Evolutionary conservation across 345 rosid species (phyloP).

Genomic region (Orychophragmus violaceus): DNA sequence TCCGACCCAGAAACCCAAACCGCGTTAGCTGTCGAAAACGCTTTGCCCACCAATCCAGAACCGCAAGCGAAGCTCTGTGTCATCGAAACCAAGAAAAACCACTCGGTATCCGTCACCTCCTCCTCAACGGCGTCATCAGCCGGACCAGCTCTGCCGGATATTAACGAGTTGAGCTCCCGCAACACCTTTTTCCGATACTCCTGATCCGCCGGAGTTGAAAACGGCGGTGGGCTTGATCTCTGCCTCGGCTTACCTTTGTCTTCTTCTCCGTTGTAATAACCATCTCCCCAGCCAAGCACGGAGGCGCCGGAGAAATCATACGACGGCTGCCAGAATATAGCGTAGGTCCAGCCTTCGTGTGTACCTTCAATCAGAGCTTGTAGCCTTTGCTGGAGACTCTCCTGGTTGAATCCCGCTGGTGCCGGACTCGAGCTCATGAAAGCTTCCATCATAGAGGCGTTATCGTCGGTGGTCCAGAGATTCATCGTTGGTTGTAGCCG

Average conservation of each 20-base stretch:
- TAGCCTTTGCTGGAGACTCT: conserved; percentile 81
- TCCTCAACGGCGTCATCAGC: conserved; percentile 74
- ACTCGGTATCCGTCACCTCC: conserved; percentile 97
- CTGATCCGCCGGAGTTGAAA: conserved; percentile 57
- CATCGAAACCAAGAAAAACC: conserved; percentile 97
- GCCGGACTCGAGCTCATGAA: conserved; percentile 49
- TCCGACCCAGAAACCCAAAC: conserved; percentile 75
- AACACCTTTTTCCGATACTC: conserved; percentile 77
- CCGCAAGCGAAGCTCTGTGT: conserved; percentile 77
- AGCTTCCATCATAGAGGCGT: conserved; percentile 95
- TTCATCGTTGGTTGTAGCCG: conserved; percentile 54
- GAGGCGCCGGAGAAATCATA: conserved; percentile 56
- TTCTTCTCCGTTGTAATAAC: conserved; percentile 88
- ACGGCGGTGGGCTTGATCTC: conserved; percentile 26
- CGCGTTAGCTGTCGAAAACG: conserved; percentile 44
- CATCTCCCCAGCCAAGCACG: conserved; percentile 90
- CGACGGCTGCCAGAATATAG: conserved; percentile 96
- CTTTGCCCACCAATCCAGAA: conserved; percentile 77
- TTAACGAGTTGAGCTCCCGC: conserved; percentile 79
- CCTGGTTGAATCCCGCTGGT: conserved; percentile 49
- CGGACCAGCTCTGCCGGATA: conserved; percentile 52
- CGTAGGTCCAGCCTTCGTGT: conserved; percentile 83
- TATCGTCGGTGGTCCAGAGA: conserved; percentile 80
- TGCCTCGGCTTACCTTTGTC: conserved; percentile 44
- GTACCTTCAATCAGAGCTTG: conserved; percentile 81